These are phyloP conservation scores for Sporisorium graminicola DNA, from an alignment of 1,284 basidiomycete genomes.

Conservation along the genomic window DNA sequence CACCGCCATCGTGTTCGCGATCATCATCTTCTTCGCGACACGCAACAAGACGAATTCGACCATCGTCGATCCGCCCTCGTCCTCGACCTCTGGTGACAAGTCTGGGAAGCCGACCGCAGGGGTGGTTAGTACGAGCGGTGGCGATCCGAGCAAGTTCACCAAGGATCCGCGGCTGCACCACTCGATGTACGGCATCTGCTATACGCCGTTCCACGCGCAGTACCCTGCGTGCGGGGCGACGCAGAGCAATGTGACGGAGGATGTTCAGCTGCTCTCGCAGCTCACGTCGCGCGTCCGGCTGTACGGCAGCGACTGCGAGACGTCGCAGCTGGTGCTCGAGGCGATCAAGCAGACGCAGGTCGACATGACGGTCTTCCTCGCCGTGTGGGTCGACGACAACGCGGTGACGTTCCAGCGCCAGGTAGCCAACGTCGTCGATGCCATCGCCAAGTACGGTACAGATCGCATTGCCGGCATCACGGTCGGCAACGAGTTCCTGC, in stretches of 20 bases:
- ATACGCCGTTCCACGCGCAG: conserved; percentile 59
- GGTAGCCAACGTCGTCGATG: conserved; percentile 76
- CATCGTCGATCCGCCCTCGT: conserved; percentile 8
- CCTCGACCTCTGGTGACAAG: background rate
- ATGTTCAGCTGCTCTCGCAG: conserved; percentile 71
- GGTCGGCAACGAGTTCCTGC: conserved; percentile 70
- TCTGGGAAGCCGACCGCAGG: conserved; percentile 19
- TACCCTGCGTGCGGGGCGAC: conserved; percentile 71
- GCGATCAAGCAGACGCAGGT: conserved; percentile 90
- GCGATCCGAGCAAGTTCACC: conserved; percentile 77
- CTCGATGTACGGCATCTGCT: conserved; percentile 73
- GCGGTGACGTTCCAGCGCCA: conserved; percentile 80
- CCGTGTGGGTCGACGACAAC: conserved; percentile 80
- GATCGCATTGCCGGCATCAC: conserved; percentile 83
- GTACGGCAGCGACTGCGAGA: conserved; percentile 73
- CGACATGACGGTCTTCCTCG: conserved; percentile 86
- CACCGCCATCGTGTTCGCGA: conserved; percentile 32
- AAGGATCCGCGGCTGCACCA: conserved; percentile 77
- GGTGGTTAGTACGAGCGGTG: conserved; percentile 70
- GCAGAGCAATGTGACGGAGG: conserved; percentile 71
- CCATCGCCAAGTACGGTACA: conserved; percentile 82
- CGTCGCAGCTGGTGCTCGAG: conserved; percentile 75
- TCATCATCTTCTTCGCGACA: conserved; percentile 48
- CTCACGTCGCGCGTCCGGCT: conserved; percentile 66
- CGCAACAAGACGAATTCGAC: conserved; percentile 34